Percentiles rank a stretch among this genome's conserved stretches.
Conservation (phyloP, 1,139 yeast species). For the Saccharomyces hybrid region DNA sequence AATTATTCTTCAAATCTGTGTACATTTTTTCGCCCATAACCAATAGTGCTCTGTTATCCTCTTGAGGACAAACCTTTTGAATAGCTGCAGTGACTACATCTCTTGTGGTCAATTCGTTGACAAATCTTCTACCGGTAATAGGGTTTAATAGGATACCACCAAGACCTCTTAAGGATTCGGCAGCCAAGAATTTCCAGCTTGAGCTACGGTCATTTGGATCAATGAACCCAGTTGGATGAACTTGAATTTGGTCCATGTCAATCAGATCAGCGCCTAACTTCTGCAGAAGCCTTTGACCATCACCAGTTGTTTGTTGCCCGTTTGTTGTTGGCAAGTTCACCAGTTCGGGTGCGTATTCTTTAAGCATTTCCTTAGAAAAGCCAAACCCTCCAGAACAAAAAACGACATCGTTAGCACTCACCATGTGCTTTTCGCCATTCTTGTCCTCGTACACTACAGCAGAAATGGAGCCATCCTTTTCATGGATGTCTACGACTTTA, state of each 20-base stretch:
- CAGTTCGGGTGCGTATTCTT: constrained; percentile 57
- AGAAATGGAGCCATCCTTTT: constrained; percentile 31
- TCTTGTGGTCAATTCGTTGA: constrained; percentile 63
- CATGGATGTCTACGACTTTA: constrained; percentile 49
- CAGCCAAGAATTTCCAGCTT: constrained; percentile 62
- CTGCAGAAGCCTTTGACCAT: constrained; percentile 58
- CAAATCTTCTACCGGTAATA: constrained; percentile 54
- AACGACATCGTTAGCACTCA: constrained; percentile 42
- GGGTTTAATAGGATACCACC: constrained; percentile 65
- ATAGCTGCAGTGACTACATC: constrained; percentile 56
- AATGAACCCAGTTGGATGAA: constrained; percentile 76
- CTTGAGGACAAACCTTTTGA: constrained; percentile 27
- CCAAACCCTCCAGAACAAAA: constrained; percentile 74
- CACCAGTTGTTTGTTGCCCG: constrained; percentile 70
- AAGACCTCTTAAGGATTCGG: constrained; percentile 71
- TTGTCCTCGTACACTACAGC: constrained; percentile 46
- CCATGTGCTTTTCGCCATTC: constrained; percentile 20
- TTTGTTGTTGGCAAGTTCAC: constrained; percentile 63
- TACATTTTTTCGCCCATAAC: constrained; percentile 35
- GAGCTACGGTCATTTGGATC: constrained; percentile 50
- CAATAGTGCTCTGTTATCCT: constrained; percentile 37
- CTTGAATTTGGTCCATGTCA: constrained; percentile 72
- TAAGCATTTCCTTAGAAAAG: constrained; percentile 42
- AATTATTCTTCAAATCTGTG: constrained; percentile 38
- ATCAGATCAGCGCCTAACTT: constrained; percentile 53